Base-by-base conservation (phyloP, 2,329 filamentous ascomycete species). In the Xylariaceae sp. region DNA sequence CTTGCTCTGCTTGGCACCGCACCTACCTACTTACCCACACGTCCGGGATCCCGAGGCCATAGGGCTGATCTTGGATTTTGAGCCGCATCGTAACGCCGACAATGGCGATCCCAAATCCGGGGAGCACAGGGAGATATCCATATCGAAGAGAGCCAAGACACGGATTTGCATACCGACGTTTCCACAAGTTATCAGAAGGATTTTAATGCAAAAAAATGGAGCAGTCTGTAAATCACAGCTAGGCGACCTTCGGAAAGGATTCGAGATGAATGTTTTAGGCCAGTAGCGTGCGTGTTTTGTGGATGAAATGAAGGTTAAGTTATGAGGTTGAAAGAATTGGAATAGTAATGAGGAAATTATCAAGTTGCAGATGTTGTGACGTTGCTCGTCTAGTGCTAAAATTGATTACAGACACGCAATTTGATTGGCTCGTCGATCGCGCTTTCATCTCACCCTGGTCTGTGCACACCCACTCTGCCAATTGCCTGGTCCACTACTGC, bases 51-150 rank as follows among this genome's bases (percentile, higher is more conserved):
- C 51, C 52, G 63, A 57, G 63, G 62, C 53, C 27, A 53, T 71
- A 70, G 67, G 68, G 68, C 67, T 70, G 68, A 67, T 57, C 62
- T 65, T 68, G 64, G 63, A 57, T 66, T 64, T 70, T 69, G 62
- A 70, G 68, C 67, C 68, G 68, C 68, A 70, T 70, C 60, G 58
- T 68, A 69, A 67, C 67, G 68, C 62, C 67, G 67, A 64, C 64
- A 68, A 68, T 64, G 65, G 65, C 67, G 67, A 65, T 68, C 54
- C 61, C 62, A 60, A 64, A 65, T 66, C 62, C 62, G 62, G 67
- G 62, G 63, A 61, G 55, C 50, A 52, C 59, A 54, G 53, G 48
- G 42, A 55, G 50, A 62, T 61, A 53, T 63, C 50, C 35, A 58
- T 51, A 57, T 68, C 64, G 63, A 69, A 69, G 66, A 60, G 39